Percentiles rank a stretch among this genome's conserved stretches.
Conservation (phyloP, 1,284 basidiomycete species). For the Tilletiopsis washingtonensis region DNA sequence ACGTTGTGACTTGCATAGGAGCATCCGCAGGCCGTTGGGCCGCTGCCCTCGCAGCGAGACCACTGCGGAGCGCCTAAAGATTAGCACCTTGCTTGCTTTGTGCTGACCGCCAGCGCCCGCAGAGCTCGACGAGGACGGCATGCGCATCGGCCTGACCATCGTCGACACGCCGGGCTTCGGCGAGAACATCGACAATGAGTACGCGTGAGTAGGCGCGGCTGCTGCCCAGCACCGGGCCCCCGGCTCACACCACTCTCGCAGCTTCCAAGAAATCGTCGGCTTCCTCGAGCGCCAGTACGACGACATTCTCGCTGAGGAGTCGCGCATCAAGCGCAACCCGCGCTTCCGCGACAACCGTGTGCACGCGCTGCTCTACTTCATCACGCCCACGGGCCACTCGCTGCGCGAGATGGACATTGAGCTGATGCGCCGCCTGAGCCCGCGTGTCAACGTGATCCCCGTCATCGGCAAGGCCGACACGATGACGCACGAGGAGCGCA, state of each 20-base stretch:
- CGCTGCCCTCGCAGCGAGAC: no score
- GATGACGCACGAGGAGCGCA: slow-evolving; percentile 57
- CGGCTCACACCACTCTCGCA: slow-evolving; percentile 2
- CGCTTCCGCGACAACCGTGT: slow-evolving; percentile 87
- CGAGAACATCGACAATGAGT: slow-evolving; percentile 98
- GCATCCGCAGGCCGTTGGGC: no score
- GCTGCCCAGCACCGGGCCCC: neutral
- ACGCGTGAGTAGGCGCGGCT: slow-evolving; percentile 61
- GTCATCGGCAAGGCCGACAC: slow-evolving; percentile 97
- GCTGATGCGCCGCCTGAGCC: slow-evolving; percentile 44
- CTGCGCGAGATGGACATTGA: slow-evolving; percentile 97
- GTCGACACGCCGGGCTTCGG: slow-evolving; percentile 99
- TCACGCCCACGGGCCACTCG: slow-evolving; percentile 80
- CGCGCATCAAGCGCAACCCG: slow-evolving; percentile 98
- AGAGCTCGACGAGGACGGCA: slow-evolving; percentile 96
- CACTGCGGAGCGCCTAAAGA: no score
- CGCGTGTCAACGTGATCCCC: slow-evolving; percentile 88
- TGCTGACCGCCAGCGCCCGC: slow-evolving; percentile 41
- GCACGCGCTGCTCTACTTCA: slow-evolving; percentile 95
- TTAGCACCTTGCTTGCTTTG: no score
- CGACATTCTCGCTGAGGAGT: slow-evolving; percentile 96
- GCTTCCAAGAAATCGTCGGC: slow-evolving; percentile 71
- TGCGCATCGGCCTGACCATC: slow-evolving; percentile 93
- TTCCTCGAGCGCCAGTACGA: slow-evolving; percentile 99
- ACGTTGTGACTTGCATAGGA: no score